Evolutionary conservation across 345 rosid genomes (phyloP).

Genomic region (Euphorbia tirucalli): DNA sequence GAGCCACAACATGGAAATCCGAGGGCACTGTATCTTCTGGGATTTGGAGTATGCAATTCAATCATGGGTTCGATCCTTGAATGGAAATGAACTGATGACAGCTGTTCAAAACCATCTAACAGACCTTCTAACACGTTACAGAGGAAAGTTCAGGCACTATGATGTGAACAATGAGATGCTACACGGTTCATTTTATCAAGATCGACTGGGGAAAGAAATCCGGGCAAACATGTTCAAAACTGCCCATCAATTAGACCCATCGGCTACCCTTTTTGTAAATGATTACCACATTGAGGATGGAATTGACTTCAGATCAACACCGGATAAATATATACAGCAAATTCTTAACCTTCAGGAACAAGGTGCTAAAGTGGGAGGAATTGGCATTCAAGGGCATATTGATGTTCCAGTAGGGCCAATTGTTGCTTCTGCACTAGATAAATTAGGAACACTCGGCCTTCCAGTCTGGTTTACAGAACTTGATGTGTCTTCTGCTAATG

Average conservation of each 20-base stretch:
- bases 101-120: slow-evolving; percentile 40
- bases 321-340: slow-evolving; percentile 62
- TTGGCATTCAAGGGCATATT: slow-evolving; percentile 55
- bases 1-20: slow-evolving; percentile 44
- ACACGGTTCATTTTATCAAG: slow-evolving; percentile 76
- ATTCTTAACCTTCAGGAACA: slow-evolving; percentile 59
- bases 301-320: slow-evolving; percentile 59
- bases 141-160: slow-evolving; percentile 74
- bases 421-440: slow-evolving; percentile 46
- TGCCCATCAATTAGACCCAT: slow-evolving; percentile 65
- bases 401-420: slow-evolving; percentile 47
- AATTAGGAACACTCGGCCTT: slow-evolving; percentile 43
- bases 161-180: slow-evolving; percentile 63
- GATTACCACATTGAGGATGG: slow-evolving; percentile 94
- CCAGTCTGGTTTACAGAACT: slow-evolving; percentile 61
- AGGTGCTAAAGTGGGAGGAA: slow-evolving; percentile 52
- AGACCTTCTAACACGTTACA: slow-evolving; percentile 43
- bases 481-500: slow-evolving; percentile 50
- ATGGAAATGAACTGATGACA: slow-evolving; percentile 32
- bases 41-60: slow-evolving; percentile 47
- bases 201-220: slow-evolving; percentile 50
- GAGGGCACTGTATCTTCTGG: slow-evolving; percentile 60
- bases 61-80: slow-evolving; percentile 46
- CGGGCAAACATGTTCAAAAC: slow-evolving; percentile 62
- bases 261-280: slow-evolving; percentile 66